Percentiles rank a stretch among this genome's conserved stretches.
Conservation (phyloP, 2,329 filamentous ascomycete genomes). For the Sporothrix phasma region DNA sequence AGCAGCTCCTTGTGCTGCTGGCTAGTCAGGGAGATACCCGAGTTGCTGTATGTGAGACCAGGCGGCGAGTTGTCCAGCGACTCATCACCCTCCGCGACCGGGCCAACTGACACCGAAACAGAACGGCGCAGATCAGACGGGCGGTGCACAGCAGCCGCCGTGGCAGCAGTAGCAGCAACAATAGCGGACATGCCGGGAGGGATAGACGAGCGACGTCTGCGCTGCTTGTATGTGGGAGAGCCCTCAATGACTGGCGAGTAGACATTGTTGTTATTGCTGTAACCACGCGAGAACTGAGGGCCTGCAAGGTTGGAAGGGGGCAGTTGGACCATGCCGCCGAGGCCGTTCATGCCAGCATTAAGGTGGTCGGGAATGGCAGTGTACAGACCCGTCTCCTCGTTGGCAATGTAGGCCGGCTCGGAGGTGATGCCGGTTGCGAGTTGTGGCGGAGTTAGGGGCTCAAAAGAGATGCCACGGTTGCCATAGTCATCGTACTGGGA, state of each 20-base stretch:
- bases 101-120: conserved; percentile 76
- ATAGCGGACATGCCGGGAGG: conserved; percentile 65
- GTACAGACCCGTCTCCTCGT: conserved; percentile 94
- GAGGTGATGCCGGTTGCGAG: conserved; percentile 70
- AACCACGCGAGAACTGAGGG: conserved; percentile 67
- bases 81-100: conserved; percentile 71
- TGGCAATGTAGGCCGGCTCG: conserved; percentile 94
- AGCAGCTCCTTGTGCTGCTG: conserved; percentile 70
- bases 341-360: conserved; percentile 56
- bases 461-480: conserved; percentile 89
- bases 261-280: conserved; percentile 63
- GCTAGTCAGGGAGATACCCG: conserved; percentile 50
- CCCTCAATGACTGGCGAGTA: conserved; percentile 88
- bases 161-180: conserved; percentile 46
- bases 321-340: conserved; percentile 85
- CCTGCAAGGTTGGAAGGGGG: conserved; percentile 76
- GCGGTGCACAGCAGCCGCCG: conserved; percentile 47
- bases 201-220: conserved; percentile 85
- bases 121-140: conserved; percentile 88
- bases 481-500: conserved; percentile 98
- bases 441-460: conserved; percentile 92
- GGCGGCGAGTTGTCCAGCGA: conserved; percentile 69
- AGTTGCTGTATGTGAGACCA: conserved; percentile 62
- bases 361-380: conserved; percentile 86
- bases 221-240: conserved; percentile 97